Percentiles rank a stretch among this genome's conserved stretches.
These are phyloP conservation scores for Ogataea naganishii DNA, from an alignment of 805 yeast genomes.

Conservation along the genomic window DNA sequence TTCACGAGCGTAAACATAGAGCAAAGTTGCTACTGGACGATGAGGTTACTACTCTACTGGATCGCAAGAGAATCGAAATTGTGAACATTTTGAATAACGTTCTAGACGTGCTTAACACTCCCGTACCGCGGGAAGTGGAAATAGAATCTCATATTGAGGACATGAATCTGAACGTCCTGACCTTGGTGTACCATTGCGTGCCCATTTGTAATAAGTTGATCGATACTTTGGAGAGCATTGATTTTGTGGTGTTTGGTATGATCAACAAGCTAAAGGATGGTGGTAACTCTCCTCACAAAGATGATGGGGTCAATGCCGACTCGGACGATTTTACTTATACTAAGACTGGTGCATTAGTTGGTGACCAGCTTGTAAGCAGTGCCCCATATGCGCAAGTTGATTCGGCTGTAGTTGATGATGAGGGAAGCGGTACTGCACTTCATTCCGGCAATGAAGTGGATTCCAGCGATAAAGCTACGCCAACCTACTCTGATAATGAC, in stretches of 20 bases:
- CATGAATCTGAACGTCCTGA: slow-evolving; percentile 44
- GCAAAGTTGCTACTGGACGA: slow-evolving; percentile 41
- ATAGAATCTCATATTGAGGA: slow-evolving; percentile 20
- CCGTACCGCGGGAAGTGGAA: slow-evolving; percentile 18
- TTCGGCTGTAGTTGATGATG: no score
- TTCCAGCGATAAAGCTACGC: no score
- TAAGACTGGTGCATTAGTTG: no score
- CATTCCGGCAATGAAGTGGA: no score
- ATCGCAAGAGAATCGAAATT: slow-evolving; percentile 28
- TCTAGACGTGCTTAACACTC: slow-evolving; percentile 30
- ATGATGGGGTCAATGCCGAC: no score
- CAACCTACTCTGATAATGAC: slow-evolving; percentile 16
- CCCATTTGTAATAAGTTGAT: slow-evolving; percentile 39
- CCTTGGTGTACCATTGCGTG: slow-evolving; percentile 44
- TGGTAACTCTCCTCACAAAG: no score
- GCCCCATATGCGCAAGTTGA: no score
- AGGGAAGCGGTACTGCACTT: no score
- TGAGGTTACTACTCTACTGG: slow-evolving; percentile 33
- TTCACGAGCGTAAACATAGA: slow-evolving; percentile 4
- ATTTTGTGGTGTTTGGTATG: slow-evolving; percentile 42
- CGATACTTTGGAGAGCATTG: slow-evolving; percentile 51
- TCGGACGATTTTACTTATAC: no score
- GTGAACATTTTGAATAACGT: slow-evolving; percentile 31
- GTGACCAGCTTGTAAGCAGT: no score
- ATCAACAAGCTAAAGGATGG: slow-evolving; percentile 19